Conservation (phyloP, 139 green algal species). For the Haematococcus lacustris region DNA sequence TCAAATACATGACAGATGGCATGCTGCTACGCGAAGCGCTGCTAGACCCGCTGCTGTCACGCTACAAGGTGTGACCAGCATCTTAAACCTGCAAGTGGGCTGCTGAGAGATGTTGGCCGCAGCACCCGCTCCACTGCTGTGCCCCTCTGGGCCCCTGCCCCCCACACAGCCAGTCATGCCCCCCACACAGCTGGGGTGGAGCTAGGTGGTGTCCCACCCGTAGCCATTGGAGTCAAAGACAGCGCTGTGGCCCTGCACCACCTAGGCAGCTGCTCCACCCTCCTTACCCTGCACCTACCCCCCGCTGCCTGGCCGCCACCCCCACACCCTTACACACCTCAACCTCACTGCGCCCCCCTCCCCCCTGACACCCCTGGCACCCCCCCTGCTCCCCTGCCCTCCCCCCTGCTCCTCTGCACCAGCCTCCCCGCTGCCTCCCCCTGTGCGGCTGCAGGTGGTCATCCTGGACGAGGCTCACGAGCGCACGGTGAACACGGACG, state of each 20-base stretch:
- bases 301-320: constrained; percentile 67
- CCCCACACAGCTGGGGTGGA: too few species aligned
- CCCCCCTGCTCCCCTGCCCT: neutral
- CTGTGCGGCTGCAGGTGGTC: constrained; percentile 42
- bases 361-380: neutral
- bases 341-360: neutral
- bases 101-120: too few species aligned
- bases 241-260: too few species aligned
- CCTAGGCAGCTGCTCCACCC: too few species aligned
- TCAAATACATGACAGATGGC: constrained; percentile 92
- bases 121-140: too few species aligned
- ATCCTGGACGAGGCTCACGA: constrained; percentile 97
- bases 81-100: too few species aligned
- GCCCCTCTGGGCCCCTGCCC: too few species aligned
- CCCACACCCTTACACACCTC: neutral
- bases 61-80: constrained; percentile 78
- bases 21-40: constrained; percentile 93
- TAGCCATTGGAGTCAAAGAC: too few species aligned
- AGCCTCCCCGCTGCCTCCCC: neutral
- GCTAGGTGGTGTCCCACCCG: too few species aligned
- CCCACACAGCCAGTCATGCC: too few species aligned
- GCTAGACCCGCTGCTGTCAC: constrained; percentile 62
- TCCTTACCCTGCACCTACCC: constrained; percentile 93
- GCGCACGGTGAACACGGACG: constrained; percentile 84
- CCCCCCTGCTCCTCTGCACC: neutral